Conservation (phyloP, 345 rosid species). For the Boechera stricta region DNA sequence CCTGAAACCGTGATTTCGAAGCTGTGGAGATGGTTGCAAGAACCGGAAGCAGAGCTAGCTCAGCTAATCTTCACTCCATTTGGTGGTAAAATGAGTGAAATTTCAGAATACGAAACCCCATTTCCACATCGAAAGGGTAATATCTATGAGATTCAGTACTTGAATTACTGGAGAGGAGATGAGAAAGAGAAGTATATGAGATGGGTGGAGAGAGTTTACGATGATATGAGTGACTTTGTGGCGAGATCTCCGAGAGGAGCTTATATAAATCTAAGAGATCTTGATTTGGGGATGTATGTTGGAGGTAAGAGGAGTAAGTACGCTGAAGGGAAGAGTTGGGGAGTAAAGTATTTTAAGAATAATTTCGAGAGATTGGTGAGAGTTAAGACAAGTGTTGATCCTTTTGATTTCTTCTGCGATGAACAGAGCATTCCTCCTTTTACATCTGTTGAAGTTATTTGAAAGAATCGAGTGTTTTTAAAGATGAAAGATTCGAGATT, state of each 20-base stretch:
- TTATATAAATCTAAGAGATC: constrained; percentile 57
- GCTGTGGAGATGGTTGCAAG: constrained; percentile 52
- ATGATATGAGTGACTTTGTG: constrained; percentile 58
- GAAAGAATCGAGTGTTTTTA: background rate
- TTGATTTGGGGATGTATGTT: constrained; percentile 52
- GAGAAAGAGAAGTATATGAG: constrained; percentile 41
- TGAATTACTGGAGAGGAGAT: constrained; percentile 51
- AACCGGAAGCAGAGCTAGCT: constrained; percentile 44
- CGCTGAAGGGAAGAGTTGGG: constrained; percentile 45
- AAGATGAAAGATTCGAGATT: background rate
- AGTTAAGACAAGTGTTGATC: constrained; percentile 48
- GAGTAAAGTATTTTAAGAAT: constrained; percentile 47
- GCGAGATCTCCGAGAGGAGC: constrained; percentile 63
- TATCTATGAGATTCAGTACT: constrained; percentile 60
- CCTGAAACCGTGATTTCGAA: constrained; percentile 31
- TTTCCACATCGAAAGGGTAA: constrained; percentile 65
- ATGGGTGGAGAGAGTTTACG: constrained; percentile 48
- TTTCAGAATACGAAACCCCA: constrained; percentile 46
- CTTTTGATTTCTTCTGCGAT: constrained; percentile 44
- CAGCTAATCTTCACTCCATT: constrained; percentile 59
- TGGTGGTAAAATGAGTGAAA: constrained; percentile 70
- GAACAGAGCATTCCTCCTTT: constrained; percentile 48
- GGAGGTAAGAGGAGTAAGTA: constrained; percentile 27
- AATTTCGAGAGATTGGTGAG: constrained; percentile 47
- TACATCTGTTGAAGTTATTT: constrained; percentile 19